These are phyloP conservation scores for Calocybe cyanea DNA, from an alignment of 768 basidiomycete genomes.

Conservation along the genomic window DNA sequence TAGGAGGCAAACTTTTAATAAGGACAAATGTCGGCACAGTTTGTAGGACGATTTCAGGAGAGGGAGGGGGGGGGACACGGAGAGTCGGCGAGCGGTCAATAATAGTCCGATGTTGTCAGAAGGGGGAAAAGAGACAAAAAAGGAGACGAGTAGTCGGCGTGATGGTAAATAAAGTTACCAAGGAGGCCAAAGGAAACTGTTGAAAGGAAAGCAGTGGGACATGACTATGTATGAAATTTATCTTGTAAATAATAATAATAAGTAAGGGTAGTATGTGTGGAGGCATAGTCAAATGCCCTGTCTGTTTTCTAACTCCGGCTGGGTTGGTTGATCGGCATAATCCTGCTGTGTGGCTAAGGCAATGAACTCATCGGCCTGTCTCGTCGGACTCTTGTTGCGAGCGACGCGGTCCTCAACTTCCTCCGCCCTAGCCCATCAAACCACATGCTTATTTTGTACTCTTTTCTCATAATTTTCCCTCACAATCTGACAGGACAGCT, in stretches of 20 bases:
- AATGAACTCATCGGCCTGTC: conserved; percentile 23
- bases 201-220: conserved; percentile 27
- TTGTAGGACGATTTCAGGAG: conserved; percentile 30
- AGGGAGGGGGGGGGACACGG: conserved; percentile 16
- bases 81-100: conserved; percentile 25
- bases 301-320: conserved; percentile 24
- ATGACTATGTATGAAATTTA: conserved; percentile 26
- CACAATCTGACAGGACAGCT: conserved; percentile 4
- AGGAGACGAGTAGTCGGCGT: conserved; percentile 31
- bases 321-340: conserved; percentile 36
- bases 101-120: conserved; percentile 30
- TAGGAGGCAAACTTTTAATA: conserved; percentile 24
- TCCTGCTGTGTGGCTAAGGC: conserved; percentile 19
- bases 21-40: conserved; percentile 31
- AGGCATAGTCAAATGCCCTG: no score
- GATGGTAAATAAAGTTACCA: conserved; percentile 49
- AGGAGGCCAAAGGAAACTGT: conserved; percentile 29
- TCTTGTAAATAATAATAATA: no score
- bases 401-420: conserved; percentile 33
- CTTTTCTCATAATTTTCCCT: conserved; percentile 1
- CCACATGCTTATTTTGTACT: conserved; percentile 9
- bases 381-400: conserved; percentile 37
- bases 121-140: conserved; percentile 29
- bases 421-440: conserved; percentile 21
- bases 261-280: no score